A percentile compares a stretch with the other conserved stretches of the same genome.
Evolutionary conservation across 768 basidiomycete genomes (phyloP).

Genomic region (Boletus eberwhitei): DNA sequence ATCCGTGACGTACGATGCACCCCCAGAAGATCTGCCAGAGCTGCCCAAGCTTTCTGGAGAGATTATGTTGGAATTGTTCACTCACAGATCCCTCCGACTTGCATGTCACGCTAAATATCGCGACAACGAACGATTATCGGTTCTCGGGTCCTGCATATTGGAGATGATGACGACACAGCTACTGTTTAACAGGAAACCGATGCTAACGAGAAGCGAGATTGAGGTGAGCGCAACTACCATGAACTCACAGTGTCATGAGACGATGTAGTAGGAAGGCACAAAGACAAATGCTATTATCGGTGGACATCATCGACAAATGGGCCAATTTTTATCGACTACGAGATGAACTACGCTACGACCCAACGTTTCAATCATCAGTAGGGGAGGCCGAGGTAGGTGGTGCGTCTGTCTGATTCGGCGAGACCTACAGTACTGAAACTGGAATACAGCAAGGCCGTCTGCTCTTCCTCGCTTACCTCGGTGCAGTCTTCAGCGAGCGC

Average conservation of each 20-base stretch:
- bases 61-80: conserved; percentile 63
- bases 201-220: conserved; percentile 46
- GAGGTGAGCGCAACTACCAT: conserved; percentile 40
- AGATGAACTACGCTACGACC: conserved; percentile 33
- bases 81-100: conserved; percentile 61
- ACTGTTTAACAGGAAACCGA: conserved; percentile 51
- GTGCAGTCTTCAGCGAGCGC: conserved; percentile 55
- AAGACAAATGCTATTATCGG: conserved; percentile 28
- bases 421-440: conserved; percentile 16
- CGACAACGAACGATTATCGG: conserved; percentile 56
- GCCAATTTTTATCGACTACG: conserved; percentile 35
- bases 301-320: conserved; percentile 37
- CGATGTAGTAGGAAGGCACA: conserved; percentile 25
- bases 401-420: conserved; percentile 11
- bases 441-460: conserved; percentile 48
- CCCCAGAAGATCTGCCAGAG: conserved; percentile 35
- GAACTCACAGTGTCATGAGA: conserved; percentile 16
- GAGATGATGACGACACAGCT: conserved; percentile 43
- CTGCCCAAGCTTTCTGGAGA: conserved; percentile 52
- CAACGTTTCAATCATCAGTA: conserved; percentile 25
- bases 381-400: conserved; percentile 38
- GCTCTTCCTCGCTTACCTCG: conserved; percentile 66
- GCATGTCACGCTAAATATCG: conserved; percentile 39
- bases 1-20: conserved; percentile 29
- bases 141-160: conserved; percentile 48